phyloP scores from a whole-genome alignment of 2,329 filamentous ascomycete genomes.

The Colletotrichum shisoi region DNA sequence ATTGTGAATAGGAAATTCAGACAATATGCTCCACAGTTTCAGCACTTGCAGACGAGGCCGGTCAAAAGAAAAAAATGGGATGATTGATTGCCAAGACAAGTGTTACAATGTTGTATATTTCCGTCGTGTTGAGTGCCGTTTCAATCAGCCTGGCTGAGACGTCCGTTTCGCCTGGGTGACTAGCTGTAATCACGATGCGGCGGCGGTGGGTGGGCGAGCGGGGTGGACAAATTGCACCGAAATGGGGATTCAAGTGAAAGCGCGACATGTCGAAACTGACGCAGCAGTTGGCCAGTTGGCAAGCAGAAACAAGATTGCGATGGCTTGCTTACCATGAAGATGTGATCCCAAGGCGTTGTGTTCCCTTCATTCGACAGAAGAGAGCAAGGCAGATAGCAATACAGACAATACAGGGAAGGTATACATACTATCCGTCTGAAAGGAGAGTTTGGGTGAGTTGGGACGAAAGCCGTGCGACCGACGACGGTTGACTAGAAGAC shows the following conservation, averaged over 20 bases:
- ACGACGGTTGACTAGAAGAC: slow-evolving; percentile 33
- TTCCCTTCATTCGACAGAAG: too few relatives aligned
- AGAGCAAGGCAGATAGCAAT: background rate
- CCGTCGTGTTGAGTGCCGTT: slow-evolving; percentile 5
- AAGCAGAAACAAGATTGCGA: background rate
- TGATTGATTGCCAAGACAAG: background rate
- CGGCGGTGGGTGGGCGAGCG: background rate
- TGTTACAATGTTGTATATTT: background rate
- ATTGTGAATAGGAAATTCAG: background rate
- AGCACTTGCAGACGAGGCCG: background rate
- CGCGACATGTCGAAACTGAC: background rate
- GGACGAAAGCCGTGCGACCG: slow-evolving; percentile 30
- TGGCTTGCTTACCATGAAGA: background rate
- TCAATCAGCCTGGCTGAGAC: slow-evolving; percentile 25
- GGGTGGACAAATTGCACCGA: background rate
- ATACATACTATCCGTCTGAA: background rate
- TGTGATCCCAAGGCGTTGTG: too few relatives aligned
- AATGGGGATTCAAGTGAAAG: background rate
- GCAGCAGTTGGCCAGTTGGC: background rate
- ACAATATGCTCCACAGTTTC: background rate
- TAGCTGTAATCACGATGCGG: background rate
- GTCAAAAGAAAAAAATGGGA: background rate
- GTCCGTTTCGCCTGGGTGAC: slow-evolving; percentile 19
- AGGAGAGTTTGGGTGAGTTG: slow-evolving; percentile 28
- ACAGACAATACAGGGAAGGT: too few relatives aligned